Percentiles rank a stretch among this genome's conserved stretches.
Conservation (phyloP, 495 filamentous ascomycete species). For the Penicillium ochrochloron region DNA sequence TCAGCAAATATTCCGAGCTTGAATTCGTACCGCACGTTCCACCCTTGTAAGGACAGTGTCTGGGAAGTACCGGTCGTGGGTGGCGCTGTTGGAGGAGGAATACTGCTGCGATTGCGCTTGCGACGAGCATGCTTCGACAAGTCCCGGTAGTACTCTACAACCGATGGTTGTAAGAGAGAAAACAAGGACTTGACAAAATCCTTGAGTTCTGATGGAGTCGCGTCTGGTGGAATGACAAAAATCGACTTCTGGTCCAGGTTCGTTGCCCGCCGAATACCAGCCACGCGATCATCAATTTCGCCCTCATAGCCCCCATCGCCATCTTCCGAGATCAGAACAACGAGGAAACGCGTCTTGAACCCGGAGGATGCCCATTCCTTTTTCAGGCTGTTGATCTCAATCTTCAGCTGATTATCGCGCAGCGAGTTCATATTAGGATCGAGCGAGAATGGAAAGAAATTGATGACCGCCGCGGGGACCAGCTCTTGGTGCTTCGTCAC, state of each 20-base stretch:
- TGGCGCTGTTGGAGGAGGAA: constrained; percentile 82
- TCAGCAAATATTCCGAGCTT: constrained; percentile 89
- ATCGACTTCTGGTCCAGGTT: constrained; percentile 79
- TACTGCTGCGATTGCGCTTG: constrained; percentile 74
- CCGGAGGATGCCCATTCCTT: constrained; percentile 66
- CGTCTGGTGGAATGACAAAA: constrained; percentile 72
- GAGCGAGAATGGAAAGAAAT: constrained; percentile 71
- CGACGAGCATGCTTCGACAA: constrained; percentile 84
- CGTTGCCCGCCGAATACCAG: constrained; percentile 74
- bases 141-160: constrained; percentile 87
- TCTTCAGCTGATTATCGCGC: constrained; percentile 85
- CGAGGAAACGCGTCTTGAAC: constrained; percentile 74
- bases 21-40: constrained; percentile 91
- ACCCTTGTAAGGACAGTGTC: constrained; percentile 79
- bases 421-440: constrained; percentile 71
- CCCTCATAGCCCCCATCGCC: constrained; percentile 60
- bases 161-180: constrained; percentile 60
- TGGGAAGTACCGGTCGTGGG: constrained; percentile 82
- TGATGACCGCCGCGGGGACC: constrained; percentile 77
- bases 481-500: constrained; percentile 81
- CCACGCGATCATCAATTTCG: constrained; percentile 75
- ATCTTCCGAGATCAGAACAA: constrained; percentile 74
- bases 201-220: constrained; percentile 61
- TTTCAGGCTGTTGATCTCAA: constrained; percentile 79
- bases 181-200: constrained; percentile 68